These are phyloP conservation scores for Cladosporium sp. DNA, from an alignment of 2,329 filamentous ascomycete genomes.

Conservation along the genomic window DNA sequence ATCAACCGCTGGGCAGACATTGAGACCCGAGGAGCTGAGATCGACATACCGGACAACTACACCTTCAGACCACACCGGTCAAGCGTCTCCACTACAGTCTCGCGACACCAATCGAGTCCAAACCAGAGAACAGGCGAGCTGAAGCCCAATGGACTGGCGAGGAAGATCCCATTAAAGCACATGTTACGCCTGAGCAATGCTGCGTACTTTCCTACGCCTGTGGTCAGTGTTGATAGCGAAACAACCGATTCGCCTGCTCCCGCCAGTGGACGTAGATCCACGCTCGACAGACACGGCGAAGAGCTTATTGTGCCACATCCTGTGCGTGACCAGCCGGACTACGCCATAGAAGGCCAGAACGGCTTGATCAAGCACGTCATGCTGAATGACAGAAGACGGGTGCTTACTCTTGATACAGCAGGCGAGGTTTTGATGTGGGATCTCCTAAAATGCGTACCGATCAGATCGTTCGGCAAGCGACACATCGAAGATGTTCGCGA, in stretches of 20 bases:
- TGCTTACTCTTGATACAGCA: slow-evolving; percentile 87
- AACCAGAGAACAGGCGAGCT: slow-evolving; percentile 23
- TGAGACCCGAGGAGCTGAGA: slow-evolving; percentile 66
- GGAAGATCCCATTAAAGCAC: slow-evolving; percentile 70
- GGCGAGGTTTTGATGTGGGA: slow-evolving; percentile 96
- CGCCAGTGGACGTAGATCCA: slow-evolving; percentile 2
- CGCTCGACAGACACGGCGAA: slow-evolving; percentile 9
- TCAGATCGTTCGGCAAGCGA: slow-evolving; percentile 88
- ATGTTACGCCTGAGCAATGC: slow-evolving; percentile 81
- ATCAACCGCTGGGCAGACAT: slow-evolving; percentile 90
- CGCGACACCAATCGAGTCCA: slow-evolving; percentile 36
- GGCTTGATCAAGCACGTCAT: slow-evolving; percentile 90
- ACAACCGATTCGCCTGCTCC: slow-evolving; percentile 49
- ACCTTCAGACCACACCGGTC: slow-evolving; percentile 50
- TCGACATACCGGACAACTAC: slow-evolving; percentile 52
- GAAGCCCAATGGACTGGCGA: slow-evolving; percentile 34
- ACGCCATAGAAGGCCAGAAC: slow-evolving; percentile 81
- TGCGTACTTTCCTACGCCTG: slow-evolving; percentile 61
- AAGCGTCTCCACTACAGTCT: slow-evolving; percentile 42
- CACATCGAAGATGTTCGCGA: slow-evolving; percentile 89
- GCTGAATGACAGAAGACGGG: slow-evolving; percentile 82
- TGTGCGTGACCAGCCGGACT: slow-evolving; percentile 42
- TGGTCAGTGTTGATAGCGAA: slow-evolving; percentile 35
- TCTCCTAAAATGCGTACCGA: slow-evolving; percentile 77
- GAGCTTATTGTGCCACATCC: slow-evolving; percentile 30